Evolutionary conservation across 345 rosid genomes (phyloP).

Genomic region (Eucalyptus grandis): DNA sequence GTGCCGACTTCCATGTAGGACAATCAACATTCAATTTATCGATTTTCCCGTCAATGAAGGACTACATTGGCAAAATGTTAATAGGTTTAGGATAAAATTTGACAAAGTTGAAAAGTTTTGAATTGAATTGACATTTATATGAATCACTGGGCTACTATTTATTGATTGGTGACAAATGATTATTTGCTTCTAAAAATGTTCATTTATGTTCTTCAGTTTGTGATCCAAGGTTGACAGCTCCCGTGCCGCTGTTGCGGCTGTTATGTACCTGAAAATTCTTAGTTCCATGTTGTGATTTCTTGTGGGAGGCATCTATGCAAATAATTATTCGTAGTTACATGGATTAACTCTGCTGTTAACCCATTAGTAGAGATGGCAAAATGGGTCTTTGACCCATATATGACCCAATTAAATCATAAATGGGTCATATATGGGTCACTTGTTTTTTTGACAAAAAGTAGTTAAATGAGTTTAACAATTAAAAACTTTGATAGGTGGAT

Average conservation of each 20-base stretch:
- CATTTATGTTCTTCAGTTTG: slow-evolving; percentile 55
- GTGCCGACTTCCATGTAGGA: neutral
- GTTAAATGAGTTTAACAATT: no score
- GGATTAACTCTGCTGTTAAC: neutral
- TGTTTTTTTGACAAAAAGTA: no score
- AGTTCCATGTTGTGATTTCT: neutral
- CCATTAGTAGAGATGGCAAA: no score
- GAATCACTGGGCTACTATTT: neutral
- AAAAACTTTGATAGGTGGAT: no score
- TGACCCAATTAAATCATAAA: no score
- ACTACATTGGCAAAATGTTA: neutral
- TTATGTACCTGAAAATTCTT: slow-evolving; percentile 20
- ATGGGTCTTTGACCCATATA: no score
- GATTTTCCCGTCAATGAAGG: neutral
- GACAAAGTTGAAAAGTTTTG: neutral
- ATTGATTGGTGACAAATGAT: slow-evolving; percentile 53
- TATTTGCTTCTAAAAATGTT: slow-evolving; percentile 47
- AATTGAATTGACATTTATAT: neutral
- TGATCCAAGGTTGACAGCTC: slow-evolving; percentile 68
- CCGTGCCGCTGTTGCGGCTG: slow-evolving; percentile 57
- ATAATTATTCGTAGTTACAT: neutral
- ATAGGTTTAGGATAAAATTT: neutral
- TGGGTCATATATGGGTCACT: no score
- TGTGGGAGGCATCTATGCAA: neutral
- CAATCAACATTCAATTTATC: no score